Evolutionary conservation across 2,329 filamentous ascomycete genomes (phyloP).

Genomic region (Chalaropsis thielavioides): DNA sequence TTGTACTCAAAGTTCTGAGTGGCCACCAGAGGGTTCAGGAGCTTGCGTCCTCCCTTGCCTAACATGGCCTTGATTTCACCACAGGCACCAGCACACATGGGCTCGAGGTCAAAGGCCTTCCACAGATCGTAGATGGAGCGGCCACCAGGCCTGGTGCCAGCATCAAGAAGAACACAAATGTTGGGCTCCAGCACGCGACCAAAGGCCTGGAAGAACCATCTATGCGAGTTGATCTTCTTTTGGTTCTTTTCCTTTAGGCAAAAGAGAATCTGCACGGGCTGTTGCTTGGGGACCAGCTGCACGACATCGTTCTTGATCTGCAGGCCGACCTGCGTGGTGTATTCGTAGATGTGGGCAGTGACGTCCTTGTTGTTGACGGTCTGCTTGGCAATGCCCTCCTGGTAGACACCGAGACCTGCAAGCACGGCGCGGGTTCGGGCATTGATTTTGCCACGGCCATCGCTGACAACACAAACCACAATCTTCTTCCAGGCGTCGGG

Average conservation of each 20-base stretch:
- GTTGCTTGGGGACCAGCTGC: slow-evolving; percentile 65
- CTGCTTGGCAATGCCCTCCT: slow-evolving; percentile 96
- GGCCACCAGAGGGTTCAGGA: slow-evolving; percentile 85
- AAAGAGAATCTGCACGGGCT: slow-evolving; percentile 92
- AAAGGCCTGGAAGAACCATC: slow-evolving; percentile 98
- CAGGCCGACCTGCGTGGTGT: slow-evolving; percentile 74
- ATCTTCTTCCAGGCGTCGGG: slow-evolving; percentile 99
- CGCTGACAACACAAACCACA: slow-evolving; percentile 92
- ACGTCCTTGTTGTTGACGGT: slow-evolving; percentile 94
- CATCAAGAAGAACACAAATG: slow-evolving; percentile 90
- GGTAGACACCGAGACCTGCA: slow-evolving; percentile 88
- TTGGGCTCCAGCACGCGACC: slow-evolving; percentile 85
- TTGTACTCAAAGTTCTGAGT: slow-evolving; percentile 99
- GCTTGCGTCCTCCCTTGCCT: slow-evolving; percentile 65
- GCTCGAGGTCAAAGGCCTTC: slow-evolving; percentile 96
- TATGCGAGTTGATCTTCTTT: slow-evolving; percentile 99
- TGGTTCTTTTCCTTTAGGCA: slow-evolving; percentile 99
- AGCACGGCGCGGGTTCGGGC: slow-evolving; percentile 75
- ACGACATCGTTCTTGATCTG: slow-evolving; percentile 85
- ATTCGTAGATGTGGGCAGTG: slow-evolving; percentile 94
- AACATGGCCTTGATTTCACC: slow-evolving; percentile 99
- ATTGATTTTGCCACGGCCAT: slow-evolving; percentile 95
- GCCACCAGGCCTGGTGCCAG: slow-evolving; percentile 83
- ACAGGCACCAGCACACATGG: slow-evolving; percentile 93
- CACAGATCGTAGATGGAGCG: slow-evolving; percentile 96